Evolutionary conservation across 2,329 filamentous ascomycete genomes (phyloP), one percentile per base, ranked within the genome.

Genomic region (Talaromyces sp.): DNA sequence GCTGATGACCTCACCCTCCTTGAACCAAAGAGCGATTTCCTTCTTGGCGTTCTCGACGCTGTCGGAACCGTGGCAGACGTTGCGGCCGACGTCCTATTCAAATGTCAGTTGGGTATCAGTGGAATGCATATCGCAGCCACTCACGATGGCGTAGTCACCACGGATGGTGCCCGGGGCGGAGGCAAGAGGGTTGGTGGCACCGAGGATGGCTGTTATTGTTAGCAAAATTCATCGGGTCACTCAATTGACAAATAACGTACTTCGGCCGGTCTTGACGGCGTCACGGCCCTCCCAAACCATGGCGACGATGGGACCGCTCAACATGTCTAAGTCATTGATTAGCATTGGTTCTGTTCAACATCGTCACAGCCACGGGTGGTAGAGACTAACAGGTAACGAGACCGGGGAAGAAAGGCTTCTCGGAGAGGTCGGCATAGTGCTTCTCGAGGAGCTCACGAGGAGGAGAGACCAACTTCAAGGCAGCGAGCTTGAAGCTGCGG

Each of bases 211-310:
- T 91, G 48, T 68, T 35, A 63, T 44, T 64, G 44, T 67, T 66
- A 69, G 68, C 44, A 61, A 11, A 1, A 7, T n/a, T 57, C 69
- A 56, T 63, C 18, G 18, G 23, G 60, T 42, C 11, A 61, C 25
- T 7, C 50, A 54, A 40, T 44, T 40, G 14, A 44, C 12, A n/a
- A 55, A 31, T 57, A 67, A 83, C 87, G 71, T 87, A 91, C 88
- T 79, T 78, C 95, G 93, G 82, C 95, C 95, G 72, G 93, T 97
- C 91, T 98, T 98, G 87, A 97, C 93, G 81, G 89, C 95, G 77
- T 99, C 93, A 86, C 90, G 91, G 78, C 95, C 95, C 83, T 99
- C 93, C 95, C 95, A 99, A 82, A 99, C 90, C 93, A 98, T 99
- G 84, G 95, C 95, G 85, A 86, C 89, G 84, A 99, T 93, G 80